Conservation (phyloP, 108 stramenopile species). For the Asterionellopsis glacialis region DNA sequence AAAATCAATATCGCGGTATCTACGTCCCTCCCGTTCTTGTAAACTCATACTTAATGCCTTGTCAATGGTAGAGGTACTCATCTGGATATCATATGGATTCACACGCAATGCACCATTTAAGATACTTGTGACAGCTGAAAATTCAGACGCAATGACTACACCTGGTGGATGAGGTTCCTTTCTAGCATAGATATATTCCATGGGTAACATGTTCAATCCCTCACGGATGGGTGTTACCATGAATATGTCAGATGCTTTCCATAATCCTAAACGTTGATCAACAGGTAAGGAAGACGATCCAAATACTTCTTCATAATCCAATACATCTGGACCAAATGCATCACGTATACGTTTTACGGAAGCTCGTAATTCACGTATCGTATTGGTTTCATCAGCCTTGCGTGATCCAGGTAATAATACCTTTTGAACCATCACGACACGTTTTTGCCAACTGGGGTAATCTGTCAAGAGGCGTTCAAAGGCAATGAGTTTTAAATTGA, state of each 20-base stretch:
- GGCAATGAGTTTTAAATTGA: conserved; percentile 91
- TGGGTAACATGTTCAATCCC: conserved; percentile 94
- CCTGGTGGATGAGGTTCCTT: conserved; percentile 77
- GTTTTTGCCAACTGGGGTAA: conserved; percentile 83
- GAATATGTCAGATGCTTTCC: conserved; percentile 80
- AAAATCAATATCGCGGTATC: conserved; percentile 94
- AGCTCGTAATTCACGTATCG: conserved; percentile 61
- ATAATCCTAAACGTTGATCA: conserved; percentile 86
- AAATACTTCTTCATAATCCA: conserved; percentile 87
- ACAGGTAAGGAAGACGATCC: conserved; percentile 61
- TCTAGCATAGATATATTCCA: conserved; percentile 92
- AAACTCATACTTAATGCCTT: conserved; percentile 87
- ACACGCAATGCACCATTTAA: conserved; percentile 96
- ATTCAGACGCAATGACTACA: conserved; percentile 96
- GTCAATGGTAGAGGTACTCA: conserved; percentile 86
- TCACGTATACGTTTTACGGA: conserved; percentile 79
- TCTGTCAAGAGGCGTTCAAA: conserved; percentile 92
- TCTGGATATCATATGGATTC: conserved; percentile 94
- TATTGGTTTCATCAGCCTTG: conserved; percentile 82
- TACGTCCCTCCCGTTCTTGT: conserved; percentile 81
- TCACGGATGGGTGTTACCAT: conserved; percentile 91
- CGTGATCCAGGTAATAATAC: conserved; percentile 80
- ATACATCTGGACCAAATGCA: conserved; percentile 76
- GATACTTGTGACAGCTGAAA: conserved; percentile 92
- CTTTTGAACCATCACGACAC: conserved; percentile 94